Evolutionary conservation across 2,329 filamentous ascomycete species (phyloP), one percentile per base, ranked within the genome.

Genomic region (Esteya vermicola): DNA sequence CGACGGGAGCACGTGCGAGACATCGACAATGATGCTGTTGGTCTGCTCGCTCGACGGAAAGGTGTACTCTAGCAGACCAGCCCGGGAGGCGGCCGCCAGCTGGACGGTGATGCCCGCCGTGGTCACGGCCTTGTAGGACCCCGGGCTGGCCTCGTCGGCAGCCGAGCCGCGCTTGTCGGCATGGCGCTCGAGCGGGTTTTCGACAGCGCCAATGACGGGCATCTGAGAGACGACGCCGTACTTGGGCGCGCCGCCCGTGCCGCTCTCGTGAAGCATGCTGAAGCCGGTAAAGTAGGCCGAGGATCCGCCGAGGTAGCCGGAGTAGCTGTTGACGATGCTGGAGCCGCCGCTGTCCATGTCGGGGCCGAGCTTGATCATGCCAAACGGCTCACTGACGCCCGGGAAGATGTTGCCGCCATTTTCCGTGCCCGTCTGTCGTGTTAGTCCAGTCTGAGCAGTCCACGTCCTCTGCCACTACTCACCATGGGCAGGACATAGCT

Each of bases 211-310:
- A 0, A 67, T 49, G 1, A 72, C 54, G 0, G 72, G 75, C 54
- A 78, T 62, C 54, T 78, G 74, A 2, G 70, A 62, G 25, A 78
- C 69, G 2, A 79, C 73, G 5, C 78, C 78, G 44, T 82, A 83
- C 53, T 81, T 82, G 1, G 78, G 75, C 2, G 74, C 75, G 2
- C 78, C 78, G 8, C 78, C 78, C 0, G 77, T 83, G 4, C 77
- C 76, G 44, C 69, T 72, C 51, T 79, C 75, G 47, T 80, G 76
- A 50, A 79, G 70, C 67, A 79, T 63, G 43, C 68, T 72, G 54
- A 78, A 77, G 16, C 71, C 74, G 3, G 65, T 70, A 46, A 78
- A 47, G 22, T 39, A 47, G 27, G 38, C 30, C 4, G 22, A 16
- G 18, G n/a, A n/a, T n/a, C 43, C 43, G 0, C 62, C 50, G 35